Evolutionary conservation across 1,284 basidiomycete species (phyloP).

Genomic region (Entoloma clypeatum): DNA sequence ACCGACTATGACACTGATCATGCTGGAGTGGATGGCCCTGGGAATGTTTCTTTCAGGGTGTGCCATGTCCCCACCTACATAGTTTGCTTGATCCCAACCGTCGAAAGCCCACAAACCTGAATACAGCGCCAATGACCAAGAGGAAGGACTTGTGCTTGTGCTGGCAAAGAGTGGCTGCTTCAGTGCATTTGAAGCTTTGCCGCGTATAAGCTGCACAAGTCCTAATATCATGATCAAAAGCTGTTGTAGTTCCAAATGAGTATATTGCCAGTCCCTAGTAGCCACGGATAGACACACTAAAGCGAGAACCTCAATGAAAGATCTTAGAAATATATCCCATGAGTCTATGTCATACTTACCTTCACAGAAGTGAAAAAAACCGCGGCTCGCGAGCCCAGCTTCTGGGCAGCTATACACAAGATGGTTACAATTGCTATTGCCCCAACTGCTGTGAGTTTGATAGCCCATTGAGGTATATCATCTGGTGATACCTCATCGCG

Average conservation of each 20-base stretch:
- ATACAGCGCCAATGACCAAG: constrained; percentile 92
- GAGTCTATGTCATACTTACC: constrained; percentile 35
- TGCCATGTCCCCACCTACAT: constrained; percentile 90
- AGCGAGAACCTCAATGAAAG: constrained; percentile 45
- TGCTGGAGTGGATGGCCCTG: constrained; percentile 84
- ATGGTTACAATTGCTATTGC: constrained; percentile 72
- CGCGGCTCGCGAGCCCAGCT: constrained; percentile 77
- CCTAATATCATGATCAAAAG: constrained; percentile 70
- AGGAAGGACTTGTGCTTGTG: constrained; percentile 74
- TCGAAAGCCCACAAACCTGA: constrained; percentile 96
- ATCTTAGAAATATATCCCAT: constrained; percentile 3
- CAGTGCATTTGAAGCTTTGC: constrained; percentile 63
- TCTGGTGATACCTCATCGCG: constrained; percentile 64
- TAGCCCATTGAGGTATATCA: constrained; percentile 88
- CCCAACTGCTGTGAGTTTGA: constrained; percentile 79
- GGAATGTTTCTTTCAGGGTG: constrained; percentile 86
- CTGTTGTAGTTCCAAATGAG: no score
- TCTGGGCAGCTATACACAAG: constrained; percentile 78
- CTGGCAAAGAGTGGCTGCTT: constrained; percentile 66
- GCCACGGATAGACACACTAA: no score
- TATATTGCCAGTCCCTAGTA: no score
- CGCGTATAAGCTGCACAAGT: constrained; percentile 67
- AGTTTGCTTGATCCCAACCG: constrained; percentile 90
- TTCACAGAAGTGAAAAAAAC: constrained; percentile 88
- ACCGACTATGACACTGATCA: constrained; percentile 71